A percentile compares a stretch with the other conserved stretches of the same genome.
phyloP scores from a whole-genome alignment of 2,329 filamentous ascomycete genomes.

The Tothia fuscella region DNA sequence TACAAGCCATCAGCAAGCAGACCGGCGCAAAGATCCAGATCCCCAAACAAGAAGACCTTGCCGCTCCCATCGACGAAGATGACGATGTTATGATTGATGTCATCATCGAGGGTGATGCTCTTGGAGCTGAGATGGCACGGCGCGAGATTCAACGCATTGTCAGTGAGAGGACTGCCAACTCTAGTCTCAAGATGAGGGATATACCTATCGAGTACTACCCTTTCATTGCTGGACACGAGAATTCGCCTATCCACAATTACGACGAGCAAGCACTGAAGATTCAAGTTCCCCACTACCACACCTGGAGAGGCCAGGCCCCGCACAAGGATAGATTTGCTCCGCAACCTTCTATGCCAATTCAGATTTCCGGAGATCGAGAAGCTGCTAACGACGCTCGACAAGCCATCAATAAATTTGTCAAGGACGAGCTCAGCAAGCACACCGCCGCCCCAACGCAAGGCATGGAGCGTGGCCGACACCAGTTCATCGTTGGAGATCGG shows the following conservation, averaged over 20 bases:
- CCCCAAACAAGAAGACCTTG: constrained; percentile 61
- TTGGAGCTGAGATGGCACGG: constrained; percentile 73
- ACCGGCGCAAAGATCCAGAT: constrained; percentile 86
- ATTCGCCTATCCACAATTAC: constrained; percentile 50
- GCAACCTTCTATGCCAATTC: constrained; percentile 64
- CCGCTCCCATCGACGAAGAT: constrained; percentile 49
- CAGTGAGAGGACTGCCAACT: constrained; percentile 69
- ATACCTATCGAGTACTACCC: constrained; percentile 91
- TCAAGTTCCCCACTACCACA: constrained; percentile 70
- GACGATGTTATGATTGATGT: constrained; percentile 73
- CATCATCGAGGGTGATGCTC: constrained; percentile 77
- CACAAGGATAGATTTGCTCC: constrained; percentile 59
- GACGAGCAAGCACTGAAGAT: constrained; percentile 54
- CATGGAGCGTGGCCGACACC: constrained; percentile 81
- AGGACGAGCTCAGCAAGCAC: constrained; percentile 63
- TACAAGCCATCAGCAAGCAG: constrained; percentile 79
- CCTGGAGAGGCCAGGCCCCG: constrained; percentile 55
- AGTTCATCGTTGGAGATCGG: constrained; percentile 84
- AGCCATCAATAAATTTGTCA: constrained; percentile 67
- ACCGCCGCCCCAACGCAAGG: constrained; percentile 64
- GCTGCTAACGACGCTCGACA: constrained; percentile 70
- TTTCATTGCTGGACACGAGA: constrained; percentile 76
- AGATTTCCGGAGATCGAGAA: constrained; percentile 71
- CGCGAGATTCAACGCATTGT: constrained; percentile 80
- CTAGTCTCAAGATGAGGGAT: constrained; percentile 68